Evolutionary conservation across 176 grass and related monocot genomes (phyloP).

Genomic region (Triticum timopheevii): DNA sequence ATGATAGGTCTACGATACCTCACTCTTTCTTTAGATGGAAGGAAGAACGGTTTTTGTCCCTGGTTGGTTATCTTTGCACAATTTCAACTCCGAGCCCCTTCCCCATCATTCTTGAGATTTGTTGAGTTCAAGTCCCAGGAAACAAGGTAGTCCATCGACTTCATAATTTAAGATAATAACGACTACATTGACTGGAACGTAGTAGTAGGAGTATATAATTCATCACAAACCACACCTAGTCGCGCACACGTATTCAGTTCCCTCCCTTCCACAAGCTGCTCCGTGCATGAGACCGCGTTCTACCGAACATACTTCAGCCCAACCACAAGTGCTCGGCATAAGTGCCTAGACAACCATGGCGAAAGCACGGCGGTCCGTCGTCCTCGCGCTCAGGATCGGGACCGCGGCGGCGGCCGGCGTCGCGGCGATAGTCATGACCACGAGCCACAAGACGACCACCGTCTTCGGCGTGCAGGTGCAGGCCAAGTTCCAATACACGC

Average conservation of each 20-base stretch:
- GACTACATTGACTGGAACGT: neutral
- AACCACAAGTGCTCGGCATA: neutral
- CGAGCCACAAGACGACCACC: slow-evolving; percentile 47
- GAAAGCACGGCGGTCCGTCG: slow-evolving; percentile 36
- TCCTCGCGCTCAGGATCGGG: slow-evolving; percentile 43
- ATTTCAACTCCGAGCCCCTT: neutral
- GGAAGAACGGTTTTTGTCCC: neutral
- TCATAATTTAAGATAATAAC: slow-evolving; percentile 4
- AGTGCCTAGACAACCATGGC: neutral
- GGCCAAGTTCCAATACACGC: slow-evolving; percentile 68
- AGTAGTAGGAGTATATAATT: neutral
- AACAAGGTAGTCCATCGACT: neutral
- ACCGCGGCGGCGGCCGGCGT: slow-evolving; percentile 35
- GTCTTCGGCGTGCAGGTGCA: slow-evolving; percentile 53
- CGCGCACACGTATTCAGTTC: neutral
- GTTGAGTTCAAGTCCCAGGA: neutral
- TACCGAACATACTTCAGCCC: neutral
- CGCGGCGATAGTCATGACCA: slow-evolving; percentile 68
- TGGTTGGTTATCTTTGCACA: neutral
- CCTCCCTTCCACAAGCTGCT: neutral
- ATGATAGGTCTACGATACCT: neutral
- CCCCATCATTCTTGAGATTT: neutral
- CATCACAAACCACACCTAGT: neutral
- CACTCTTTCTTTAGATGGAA: neutral
- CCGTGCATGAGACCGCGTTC: neutral